Conservation (phyloP, 306 rosid genomes). For the Dicorynia guianensis region DNA sequence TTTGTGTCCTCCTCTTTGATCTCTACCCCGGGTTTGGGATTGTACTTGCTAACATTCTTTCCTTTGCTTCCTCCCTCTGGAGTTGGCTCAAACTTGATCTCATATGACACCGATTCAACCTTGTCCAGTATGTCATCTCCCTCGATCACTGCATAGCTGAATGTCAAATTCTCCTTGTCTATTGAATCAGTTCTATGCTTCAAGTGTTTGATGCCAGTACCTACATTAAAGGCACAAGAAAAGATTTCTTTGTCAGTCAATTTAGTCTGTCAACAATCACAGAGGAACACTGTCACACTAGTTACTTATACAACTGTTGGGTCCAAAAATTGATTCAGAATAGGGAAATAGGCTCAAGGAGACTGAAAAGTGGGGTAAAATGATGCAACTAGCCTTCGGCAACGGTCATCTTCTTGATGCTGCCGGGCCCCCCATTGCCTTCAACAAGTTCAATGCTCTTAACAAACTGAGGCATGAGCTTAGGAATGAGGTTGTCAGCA, state of each 20-base stretch:
- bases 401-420: slow-evolving; percentile 62
- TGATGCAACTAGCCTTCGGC: slow-evolving; percentile 50
- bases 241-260: slow-evolving; percentile 1
- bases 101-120: slow-evolving; percentile 43
- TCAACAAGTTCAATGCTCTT: slow-evolving; percentile 53
- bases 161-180: slow-evolving; percentile 47
- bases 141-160: slow-evolving; percentile 39
- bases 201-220: slow-evolving; percentile 35
- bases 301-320: too few species aligned
- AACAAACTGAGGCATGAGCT: slow-evolving; percentile 59
- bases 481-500: slow-evolving; percentile 60
- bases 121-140: slow-evolving; percentile 41
- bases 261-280: not conserved
- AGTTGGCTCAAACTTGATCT: slow-evolving; percentile 45
- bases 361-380: not conserved
- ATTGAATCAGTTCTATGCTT: slow-evolving; percentile 51
- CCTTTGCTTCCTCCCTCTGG: slow-evolving; percentile 44
- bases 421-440: slow-evolving; percentile 79
- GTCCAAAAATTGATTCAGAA: too few species aligned
- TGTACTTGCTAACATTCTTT: slow-evolving; percentile 39
- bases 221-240: slow-evolving; percentile 30
- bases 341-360: too few species aligned
- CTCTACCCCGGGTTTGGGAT: slow-evolving; percentile 47
- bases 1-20: slow-evolving; percentile 55
- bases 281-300: not conserved